A percentile compares a stretch with the other conserved stretches of the same genome.
Conservation (phyloP, 1,139 yeast genomes). For the Eremothecium sinecaudum region DNA sequence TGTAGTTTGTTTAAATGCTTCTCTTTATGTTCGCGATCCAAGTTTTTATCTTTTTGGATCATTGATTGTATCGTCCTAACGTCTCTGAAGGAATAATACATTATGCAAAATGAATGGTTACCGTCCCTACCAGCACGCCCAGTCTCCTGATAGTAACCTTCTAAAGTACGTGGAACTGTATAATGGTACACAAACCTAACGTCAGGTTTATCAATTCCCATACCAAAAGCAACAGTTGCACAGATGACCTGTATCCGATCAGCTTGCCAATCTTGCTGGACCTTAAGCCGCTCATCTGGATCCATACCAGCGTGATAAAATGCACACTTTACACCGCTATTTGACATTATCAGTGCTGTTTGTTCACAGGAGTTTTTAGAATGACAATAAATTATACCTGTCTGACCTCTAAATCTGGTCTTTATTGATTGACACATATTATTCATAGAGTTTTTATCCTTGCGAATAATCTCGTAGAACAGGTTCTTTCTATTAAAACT, state of each 20-base stretch:
- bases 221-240: constrained; percentile 97
- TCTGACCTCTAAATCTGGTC: constrained; percentile 43
- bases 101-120: constrained; percentile 62
- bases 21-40: constrained; percentile 57
- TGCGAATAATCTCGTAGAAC: constrained; percentile 65
- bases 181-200: constrained; percentile 86
- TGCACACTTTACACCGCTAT: constrained; percentile 55
- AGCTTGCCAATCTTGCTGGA: constrained; percentile 77
- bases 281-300: constrained; percentile 57
- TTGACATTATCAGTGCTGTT: constrained; percentile 52
- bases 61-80: constrained; percentile 63
- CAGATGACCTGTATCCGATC: constrained; percentile 69
- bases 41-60: constrained; percentile 67
- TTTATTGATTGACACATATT: constrained; percentile 53
- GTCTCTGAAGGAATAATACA: constrained; percentile 74
- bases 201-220: constrained; percentile 97
- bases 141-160: constrained; percentile 95
- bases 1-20: constrained; percentile 69
- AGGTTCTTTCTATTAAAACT: constrained; percentile 88
- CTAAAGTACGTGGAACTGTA: constrained; percentile 82
- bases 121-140: constrained; percentile 99
- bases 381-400: constrained; percentile 92
- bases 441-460: constrained; percentile 47
- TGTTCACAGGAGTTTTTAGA: constrained; percentile 84
- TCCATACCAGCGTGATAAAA: constrained; percentile 93